These are phyloP conservation scores for Alternaria longipes DNA, from an alignment of 2,329 filamentous ascomycete species.

Conservation along the genomic window DNA sequence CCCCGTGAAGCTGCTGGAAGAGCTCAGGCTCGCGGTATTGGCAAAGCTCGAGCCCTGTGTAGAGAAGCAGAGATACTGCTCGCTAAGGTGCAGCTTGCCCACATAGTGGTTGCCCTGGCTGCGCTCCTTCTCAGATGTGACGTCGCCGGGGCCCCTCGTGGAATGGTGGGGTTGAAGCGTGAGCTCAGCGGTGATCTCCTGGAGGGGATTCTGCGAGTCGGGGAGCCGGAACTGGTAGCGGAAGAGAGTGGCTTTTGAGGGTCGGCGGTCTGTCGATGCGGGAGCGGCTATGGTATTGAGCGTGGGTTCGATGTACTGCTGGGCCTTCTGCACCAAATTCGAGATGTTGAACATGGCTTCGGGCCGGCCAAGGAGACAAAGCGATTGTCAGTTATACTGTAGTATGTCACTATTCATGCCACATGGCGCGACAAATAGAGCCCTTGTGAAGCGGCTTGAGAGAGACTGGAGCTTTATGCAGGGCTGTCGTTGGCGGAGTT, in stretches of 20 bases:
- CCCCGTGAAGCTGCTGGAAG: constrained; percentile 86
- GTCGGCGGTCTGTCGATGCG: constrained; percentile 75
- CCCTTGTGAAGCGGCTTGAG: constrained; percentile 24
- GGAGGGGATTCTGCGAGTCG: constrained; percentile 87
- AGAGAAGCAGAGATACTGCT: constrained; percentile 95
- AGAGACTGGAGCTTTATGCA: constrained; percentile 24
- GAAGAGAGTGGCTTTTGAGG: constrained; percentile 91
- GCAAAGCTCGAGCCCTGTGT: constrained; percentile 90
- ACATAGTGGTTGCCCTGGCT: constrained; percentile 85
- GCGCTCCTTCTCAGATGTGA: constrained; percentile 67
- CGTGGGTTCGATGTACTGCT: constrained; percentile 91
- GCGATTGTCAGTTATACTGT: constrained; percentile 23
- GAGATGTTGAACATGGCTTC: constrained; percentile 63
- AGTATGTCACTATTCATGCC: constrained; percentile 21
- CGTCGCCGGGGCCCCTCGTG: constrained; percentile 55
- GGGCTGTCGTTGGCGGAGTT: constrained; percentile 16
- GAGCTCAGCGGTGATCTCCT: constrained; percentile 96
- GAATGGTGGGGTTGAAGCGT: constrained; percentile 77
- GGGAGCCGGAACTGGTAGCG: constrained; percentile 96
- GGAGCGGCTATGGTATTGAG: constrained; percentile 71
- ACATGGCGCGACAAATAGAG: constrained; percentile 39
- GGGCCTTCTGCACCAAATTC: constrained; percentile 92
- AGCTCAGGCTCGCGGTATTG: constrained; percentile 78
- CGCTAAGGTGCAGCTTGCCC: constrained; percentile 91
- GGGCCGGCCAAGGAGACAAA: constrained; percentile 23